These are phyloP conservation scores for Geotrichum reessii DNA, from an alignment of 1,139 yeast genomes.

Conservation along the genomic window DNA sequence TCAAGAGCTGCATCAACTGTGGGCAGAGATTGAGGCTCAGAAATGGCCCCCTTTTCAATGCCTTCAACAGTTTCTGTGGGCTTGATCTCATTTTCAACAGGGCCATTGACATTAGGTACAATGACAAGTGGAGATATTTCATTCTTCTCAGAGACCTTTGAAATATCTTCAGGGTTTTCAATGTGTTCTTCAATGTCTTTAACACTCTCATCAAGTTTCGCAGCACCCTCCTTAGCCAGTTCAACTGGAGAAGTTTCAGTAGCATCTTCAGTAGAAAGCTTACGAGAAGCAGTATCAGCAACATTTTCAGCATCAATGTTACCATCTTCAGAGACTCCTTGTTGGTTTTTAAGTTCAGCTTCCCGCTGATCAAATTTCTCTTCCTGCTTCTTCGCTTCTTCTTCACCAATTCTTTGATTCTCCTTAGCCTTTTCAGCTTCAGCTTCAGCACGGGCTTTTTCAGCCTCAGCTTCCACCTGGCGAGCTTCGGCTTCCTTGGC, in stretches of 20 bases:
- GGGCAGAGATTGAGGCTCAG: constrained; percentile 26
- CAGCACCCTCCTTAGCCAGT: constrained; percentile 21
- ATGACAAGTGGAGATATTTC: constrained; percentile 6
- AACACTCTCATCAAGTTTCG: constrained; percentile 31
- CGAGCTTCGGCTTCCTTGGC: constrained; percentile 18
- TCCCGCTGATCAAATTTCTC: constrained; percentile 7
- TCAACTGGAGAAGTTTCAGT: constrained; percentile 23
- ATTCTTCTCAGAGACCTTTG: constrained; percentile 6
- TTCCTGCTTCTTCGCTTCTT: constrained; percentile 8
- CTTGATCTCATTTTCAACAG: constrained; percentile 26
- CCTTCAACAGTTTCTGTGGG: constrained; percentile 18
- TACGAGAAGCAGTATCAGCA: constrained; percentile 16
- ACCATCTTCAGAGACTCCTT: constrained; percentile 4
- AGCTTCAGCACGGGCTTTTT: constrained; percentile 18
- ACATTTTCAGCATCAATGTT: constrained; percentile 1
- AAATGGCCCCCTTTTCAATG: constrained; percentile 23
- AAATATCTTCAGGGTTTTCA: constrained; percentile 8
- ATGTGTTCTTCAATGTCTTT: constrained; percentile 27
- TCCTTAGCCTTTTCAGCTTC: constrained; percentile 18
- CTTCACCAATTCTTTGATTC: constrained; percentile 8
- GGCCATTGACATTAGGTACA: constrained; percentile 22
- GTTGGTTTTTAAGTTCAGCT: constrained; percentile 13
- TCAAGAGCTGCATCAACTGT: constrained; percentile 32
- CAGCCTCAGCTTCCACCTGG: constrained; percentile 18
- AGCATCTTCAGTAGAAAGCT: constrained; percentile 1